Evolutionary conservation across 495 filamentous ascomycete species (phyloP), one percentile per base, ranked within the genome.

Genomic region (Aspergillus haitiensis): DNA sequence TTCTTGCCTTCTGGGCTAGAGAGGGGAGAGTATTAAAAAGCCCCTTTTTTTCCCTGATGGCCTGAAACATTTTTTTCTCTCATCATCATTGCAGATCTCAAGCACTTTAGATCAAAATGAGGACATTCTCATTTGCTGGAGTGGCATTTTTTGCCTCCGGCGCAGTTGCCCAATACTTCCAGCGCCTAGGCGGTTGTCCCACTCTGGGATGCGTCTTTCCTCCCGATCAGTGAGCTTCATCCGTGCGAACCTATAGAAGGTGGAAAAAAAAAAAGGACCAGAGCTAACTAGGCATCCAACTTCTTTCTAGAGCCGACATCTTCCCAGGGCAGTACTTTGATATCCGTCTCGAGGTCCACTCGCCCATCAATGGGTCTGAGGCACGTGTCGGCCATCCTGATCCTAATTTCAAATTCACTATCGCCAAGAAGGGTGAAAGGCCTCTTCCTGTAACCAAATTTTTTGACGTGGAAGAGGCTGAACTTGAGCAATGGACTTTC

Each of bases 311-410:
- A 57, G 75, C 76, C 37, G 88, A 91, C 63, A 90, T 91, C 76
- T 78, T 91, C 0, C 79, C 88, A 3, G 88, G 88, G 31, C 87
- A 90, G 68, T 84, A 80, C 65, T 91, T 91, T 65, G 88, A 91
- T 69, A 84, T 91, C 57, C 85, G 88, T 27, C 80, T 91, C 31
- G 88, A 91, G 70, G 82, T 91, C 36, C 88, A 91, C 64, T 88
- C 88, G 4, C 88, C 88, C 2, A 74, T 86, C 69, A 91, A 91
- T 70, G 88, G 88, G 39, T 88, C 85, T 18, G 86, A 91, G 70
- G 86, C 86, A 11, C 82, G 78, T 58, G 82, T 78, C 48, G 74
- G 80, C 52, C 79, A 79, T 37, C 84, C 87, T 6, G 88, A 91
- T 64, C 74, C 84, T 42, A 77, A 83, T 59, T 91, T 91, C 73